Conservation (phyloP, 2,329 filamentous ascomycete species). For the Clonostachys chloroleuca region DNA sequence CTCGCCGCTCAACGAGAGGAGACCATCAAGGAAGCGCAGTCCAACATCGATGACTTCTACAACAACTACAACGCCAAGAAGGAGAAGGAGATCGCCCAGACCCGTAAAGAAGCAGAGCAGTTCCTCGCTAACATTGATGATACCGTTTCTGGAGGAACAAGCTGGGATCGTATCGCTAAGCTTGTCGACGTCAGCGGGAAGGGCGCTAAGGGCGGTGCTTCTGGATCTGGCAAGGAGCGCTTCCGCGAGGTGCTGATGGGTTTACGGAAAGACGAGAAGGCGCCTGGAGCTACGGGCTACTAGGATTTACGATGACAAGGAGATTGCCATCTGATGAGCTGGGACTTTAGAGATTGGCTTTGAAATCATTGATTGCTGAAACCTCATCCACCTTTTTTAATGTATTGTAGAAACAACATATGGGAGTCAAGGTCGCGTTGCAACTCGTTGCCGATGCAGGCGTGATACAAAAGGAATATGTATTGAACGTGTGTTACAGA, state of each 20-base stretch:
- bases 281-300: constrained; percentile 61
- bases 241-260: constrained; percentile 88
- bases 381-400: constrained; percentile 1
- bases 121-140: constrained; percentile 88
- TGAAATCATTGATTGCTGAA: not conserved
- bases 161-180: constrained; percentile 98
- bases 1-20: constrained; percentile 78
- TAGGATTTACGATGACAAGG: constrained; percentile 20
- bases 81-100: constrained; percentile 87
- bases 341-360: not conserved
- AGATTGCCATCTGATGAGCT: not conserved
- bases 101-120: constrained; percentile 86
- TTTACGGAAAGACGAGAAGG: constrained; percentile 90
- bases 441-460: not conserved
- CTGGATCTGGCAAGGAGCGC: constrained; percentile 89
- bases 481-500: constrained; percentile 3
- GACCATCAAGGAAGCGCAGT: constrained; percentile 82
- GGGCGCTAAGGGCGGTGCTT: constrained; percentile 78
- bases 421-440: too few species aligned
- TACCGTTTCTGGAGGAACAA: constrained; percentile 89
- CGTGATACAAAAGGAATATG: constrained; percentile 1
- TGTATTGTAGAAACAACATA: constrained; percentile 9
- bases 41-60: constrained; percentile 98
- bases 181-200: constrained; percentile 97
- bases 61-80: constrained; percentile 99